Evolutionary conservation across 441 rosid genomes (phyloP).

Genomic region (Viola pubescens): DNA sequence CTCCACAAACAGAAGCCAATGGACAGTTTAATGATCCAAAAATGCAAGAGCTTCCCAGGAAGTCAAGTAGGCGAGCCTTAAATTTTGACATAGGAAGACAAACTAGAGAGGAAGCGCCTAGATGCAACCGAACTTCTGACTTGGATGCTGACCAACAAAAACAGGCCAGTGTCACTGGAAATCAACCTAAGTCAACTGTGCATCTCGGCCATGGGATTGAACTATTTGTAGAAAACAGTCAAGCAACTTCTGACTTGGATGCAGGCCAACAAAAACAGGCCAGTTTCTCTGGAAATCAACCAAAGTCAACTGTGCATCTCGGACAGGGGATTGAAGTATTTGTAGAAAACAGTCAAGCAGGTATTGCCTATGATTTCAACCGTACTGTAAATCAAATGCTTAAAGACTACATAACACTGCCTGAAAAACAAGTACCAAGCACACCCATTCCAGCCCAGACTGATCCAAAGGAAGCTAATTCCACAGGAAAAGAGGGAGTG

Average conservation of each 20-base stretch:
- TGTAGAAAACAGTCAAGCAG: constrained; percentile 22
- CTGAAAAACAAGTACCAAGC: constrained; percentile 33
- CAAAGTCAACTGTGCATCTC: constrained; percentile 22
- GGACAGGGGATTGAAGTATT: constrained; percentile 31
- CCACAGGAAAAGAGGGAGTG: constrained; percentile 15
- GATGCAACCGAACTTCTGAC: constrained; percentile 14
- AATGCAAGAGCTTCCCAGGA: constrained; percentile 23
- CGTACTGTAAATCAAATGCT: constrained; percentile 25
- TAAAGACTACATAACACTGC: constrained; percentile 17
- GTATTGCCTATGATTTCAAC: constrained; percentile 23
- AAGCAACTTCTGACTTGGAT: constrained; percentile 22
- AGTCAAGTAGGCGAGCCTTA: constrained; percentile 56
- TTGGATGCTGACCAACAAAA: constrained; percentile 20
- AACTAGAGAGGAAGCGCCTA: constrained; percentile 18
- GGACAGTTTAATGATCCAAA: constrained; percentile 15
- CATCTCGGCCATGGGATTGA: constrained; percentile 28
- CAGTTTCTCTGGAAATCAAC: constrained; percentile 15
- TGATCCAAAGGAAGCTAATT: constrained; percentile 15
- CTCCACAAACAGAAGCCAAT: constrained; percentile 10
- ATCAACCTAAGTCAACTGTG: constrained; percentile 25
- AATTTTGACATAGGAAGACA: constrained; percentile 51
- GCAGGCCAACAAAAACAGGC: constrained; percentile 25
- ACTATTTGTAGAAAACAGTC: constrained; percentile 25
- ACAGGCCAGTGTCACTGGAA: constrained; percentile 17
- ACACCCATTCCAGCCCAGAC: constrained; percentile 32